Evolutionary conservation across 2,329 filamentous ascomycete genomes (phyloP), one percentile per base, ranked within the genome.

Genomic region (Moelleriella libera): DNA sequence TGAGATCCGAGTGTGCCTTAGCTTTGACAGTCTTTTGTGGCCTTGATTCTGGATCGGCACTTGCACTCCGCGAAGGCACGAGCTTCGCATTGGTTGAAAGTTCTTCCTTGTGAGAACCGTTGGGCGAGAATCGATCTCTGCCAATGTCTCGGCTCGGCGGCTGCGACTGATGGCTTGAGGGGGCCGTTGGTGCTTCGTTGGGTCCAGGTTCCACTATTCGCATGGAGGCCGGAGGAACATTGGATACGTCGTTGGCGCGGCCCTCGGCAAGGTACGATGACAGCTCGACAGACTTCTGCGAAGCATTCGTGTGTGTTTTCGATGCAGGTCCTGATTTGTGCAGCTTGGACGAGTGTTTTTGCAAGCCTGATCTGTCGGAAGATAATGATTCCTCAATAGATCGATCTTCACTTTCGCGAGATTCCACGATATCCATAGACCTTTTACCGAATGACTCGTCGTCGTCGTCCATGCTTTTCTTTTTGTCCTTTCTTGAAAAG

Each of bases 301-400:
- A 52, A 8, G 54, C 51, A 5, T 58, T 55, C 30, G 56, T 50
- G 8, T 62, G 51, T 55, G 70, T 75, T 30, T 65, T 63, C 21
- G 54, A 67, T 14, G 55, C 67, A 11, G 69, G 66, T 5, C 71
- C 74, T 6, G 75, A 74, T 62, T 88, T 88, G 57, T 87, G 83
- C 46, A 88, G 68, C 61, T 87, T 88, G 66, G 76, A 79, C 4
- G 76, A 63, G 48, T 76, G 71, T 50, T 79, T 71, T 53, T 82
- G 78, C 8, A 72, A 65, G 28, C 55, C 56, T 14, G 50, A 45
- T 9, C 53, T 47, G 6, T 78, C 75, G 28, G 68, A 63, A 1
- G 71, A 70, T 28, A 45, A 34, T 11, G 63, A 69, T 41, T 66
- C 63, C 43, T 75, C 71, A 5, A 55, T 49, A 10, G 55, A 56